These are phyloP conservation scores for Collybiopsis luxurians DNA, from an alignment of 768 basidiomycete species.

Conservation along the genomic window DNA sequence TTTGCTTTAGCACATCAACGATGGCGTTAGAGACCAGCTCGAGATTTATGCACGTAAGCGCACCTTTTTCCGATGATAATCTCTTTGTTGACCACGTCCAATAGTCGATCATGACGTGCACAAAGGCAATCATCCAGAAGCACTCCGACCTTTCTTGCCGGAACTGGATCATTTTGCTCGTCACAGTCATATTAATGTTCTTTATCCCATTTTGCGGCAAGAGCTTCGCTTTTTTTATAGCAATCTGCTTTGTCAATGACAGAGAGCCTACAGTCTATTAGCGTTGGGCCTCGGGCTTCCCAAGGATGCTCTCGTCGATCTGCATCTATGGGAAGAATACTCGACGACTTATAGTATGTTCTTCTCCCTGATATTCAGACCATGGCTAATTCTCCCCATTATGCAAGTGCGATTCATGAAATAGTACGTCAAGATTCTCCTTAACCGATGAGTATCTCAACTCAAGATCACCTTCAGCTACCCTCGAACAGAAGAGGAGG, in stretches of 20 bases:
- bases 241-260: background rate
- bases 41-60: constrained; percentile 40
- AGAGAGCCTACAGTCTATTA: constrained; percentile 26
- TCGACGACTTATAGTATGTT: constrained; percentile 30
- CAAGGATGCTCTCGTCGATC: constrained; percentile 32
- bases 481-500: constrained; percentile 40
- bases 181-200: constrained; percentile 24
- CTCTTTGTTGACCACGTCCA: background rate
- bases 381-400: no score
- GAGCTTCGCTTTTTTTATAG: background rate
- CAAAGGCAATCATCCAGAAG: constrained; percentile 31
- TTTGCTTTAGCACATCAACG: constrained; percentile 31
- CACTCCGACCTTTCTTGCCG: constrained; percentile 27
- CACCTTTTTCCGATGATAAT: background rate
- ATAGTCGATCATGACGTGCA: constrained; percentile 32
- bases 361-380: background rate
- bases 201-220: constrained; percentile 29
- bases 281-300: constrained; percentile 38
- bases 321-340: constrained; percentile 29
- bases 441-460: background rate
- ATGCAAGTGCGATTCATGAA: constrained; percentile 8
- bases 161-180: constrained; percentile 22
- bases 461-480: constrained; percentile 26
- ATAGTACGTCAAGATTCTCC: background rate
- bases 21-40: constrained; percentile 38